A percentile compares a stretch with the other conserved stretches of the same genome.
Conservation (phyloP, 2,329 filamentous ascomycete genomes). For the Plectosphaerella plurivora region DNA sequence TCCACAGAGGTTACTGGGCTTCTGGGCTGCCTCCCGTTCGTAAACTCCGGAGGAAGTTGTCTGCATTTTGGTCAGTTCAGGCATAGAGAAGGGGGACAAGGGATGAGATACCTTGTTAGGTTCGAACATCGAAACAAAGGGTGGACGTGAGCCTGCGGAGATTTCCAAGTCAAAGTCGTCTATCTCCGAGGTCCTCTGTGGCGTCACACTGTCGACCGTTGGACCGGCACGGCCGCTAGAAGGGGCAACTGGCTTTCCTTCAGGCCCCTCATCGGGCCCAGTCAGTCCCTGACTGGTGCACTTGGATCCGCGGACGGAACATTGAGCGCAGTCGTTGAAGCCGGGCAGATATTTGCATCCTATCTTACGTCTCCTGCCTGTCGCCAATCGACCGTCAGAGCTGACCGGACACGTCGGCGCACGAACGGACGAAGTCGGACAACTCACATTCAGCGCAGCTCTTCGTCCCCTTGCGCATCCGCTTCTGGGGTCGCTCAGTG, state of each 20-base stretch:
- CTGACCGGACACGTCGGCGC: neutral
- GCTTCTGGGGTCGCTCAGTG: neutral
- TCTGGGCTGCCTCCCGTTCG: neutral
- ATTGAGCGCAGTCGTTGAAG: conserved; percentile 17
- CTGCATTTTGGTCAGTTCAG: neutral
- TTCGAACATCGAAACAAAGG: neutral
- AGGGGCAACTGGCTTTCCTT: too few species aligned
- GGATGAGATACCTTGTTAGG: neutral
- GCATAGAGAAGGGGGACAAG: neutral
- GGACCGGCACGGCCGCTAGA: too few species aligned
- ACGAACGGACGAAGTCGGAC: neutral
- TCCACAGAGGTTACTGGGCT: neutral
- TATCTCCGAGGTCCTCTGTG: neutral
- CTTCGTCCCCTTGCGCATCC: conserved; percentile 19
- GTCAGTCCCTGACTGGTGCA: conserved; percentile 11
- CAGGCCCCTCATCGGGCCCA: neutral
- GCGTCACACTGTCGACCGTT: neutral
- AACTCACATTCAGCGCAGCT: conserved; percentile 20
- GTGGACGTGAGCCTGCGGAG: neutral
- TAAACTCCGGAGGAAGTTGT: neutral
- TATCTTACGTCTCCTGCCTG: conserved; percentile 42
- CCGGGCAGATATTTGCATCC: conserved; percentile 32
- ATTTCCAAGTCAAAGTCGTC: neutral
- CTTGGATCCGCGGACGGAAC: conserved; percentile 13
- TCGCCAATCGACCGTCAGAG: neutral